Evolutionary conservation across 2,329 filamentous ascomycete genomes (phyloP).

Genomic region (Fusarium proliferatum): DNA sequence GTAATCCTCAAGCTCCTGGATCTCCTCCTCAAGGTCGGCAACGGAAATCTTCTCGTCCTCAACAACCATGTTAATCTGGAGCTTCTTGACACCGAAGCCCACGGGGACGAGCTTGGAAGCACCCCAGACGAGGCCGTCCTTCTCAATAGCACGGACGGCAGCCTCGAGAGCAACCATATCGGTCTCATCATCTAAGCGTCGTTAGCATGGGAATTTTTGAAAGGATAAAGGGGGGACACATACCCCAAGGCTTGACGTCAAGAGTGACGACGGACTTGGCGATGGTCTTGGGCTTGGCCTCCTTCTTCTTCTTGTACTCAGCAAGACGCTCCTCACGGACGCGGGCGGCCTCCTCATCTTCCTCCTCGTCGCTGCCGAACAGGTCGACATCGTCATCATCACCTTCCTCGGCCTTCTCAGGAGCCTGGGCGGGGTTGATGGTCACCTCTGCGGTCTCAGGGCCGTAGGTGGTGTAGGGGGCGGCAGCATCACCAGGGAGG

Average conservation of each 20-base stretch:
- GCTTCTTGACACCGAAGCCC: constrained; percentile 98
- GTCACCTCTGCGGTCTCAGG: constrained; percentile 82
- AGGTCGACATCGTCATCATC: constrained; percentile 85
- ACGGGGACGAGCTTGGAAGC: constrained; percentile 87
- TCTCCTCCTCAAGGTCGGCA: constrained; percentile 87
- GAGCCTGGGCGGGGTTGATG: constrained; percentile 85
- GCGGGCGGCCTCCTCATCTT: constrained; percentile 86
- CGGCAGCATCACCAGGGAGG: constrained; percentile 90
- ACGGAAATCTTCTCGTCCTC: constrained; percentile 97
- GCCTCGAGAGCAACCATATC: constrained; percentile 85
- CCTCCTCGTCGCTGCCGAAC: constrained; percentile 94
- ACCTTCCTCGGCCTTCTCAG: constrained; percentile 43
- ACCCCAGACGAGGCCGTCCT: constrained; percentile 97
- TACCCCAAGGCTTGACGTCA: constrained; percentile 99
- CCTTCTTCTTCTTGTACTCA: constrained; percentile 98
- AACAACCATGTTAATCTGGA: constrained; percentile 97
- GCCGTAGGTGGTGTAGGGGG: constrained; percentile 90
- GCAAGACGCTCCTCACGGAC: constrained; percentile 90
- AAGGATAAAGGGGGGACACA: constrained; percentile 49
- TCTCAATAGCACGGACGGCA: constrained; percentile 83
- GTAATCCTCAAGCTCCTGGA: constrained; percentile 87
- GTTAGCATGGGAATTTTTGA: constrained; percentile 38
- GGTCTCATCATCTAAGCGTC: constrained; percentile 83
- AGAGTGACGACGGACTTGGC: constrained; percentile 97
- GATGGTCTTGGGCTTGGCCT: constrained; percentile 86